Base-by-base conservation (phyloP, 345 rosid genomes). In the Tarenaya hassleriana region DNA sequence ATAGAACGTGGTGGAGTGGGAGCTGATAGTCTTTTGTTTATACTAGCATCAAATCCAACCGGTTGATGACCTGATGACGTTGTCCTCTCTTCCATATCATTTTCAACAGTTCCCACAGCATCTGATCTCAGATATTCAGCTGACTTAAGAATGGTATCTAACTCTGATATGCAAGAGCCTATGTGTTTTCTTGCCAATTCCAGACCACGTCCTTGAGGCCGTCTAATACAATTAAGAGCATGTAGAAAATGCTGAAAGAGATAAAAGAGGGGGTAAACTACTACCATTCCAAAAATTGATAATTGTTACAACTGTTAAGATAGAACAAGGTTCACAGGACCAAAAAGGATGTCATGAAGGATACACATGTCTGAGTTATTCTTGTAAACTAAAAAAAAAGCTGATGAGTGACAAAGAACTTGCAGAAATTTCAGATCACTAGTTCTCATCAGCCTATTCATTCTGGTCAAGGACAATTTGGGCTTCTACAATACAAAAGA, bases 1-100 rank as follows among this genome's bases (percentile, higher is more conserved):
- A 83, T 94, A 45, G 97, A 80, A 41, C 99, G 95, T 7, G 97
- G 99, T 9, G 95, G 97, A 50, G 95, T 80, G 35, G 95, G 95
- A 43, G 99, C 97, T 50, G 97, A 83, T 61, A 77, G 67, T 75
- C 95, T 73, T 66, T 77, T 77, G 65, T 94, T 86, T 64, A 94
- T 59, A 56, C 70, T 77, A 75, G 97, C 74, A 75, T 94, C 99
- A 68, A 94, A 94, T 50, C 99, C 99, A 71, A 88, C 54, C 8
- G 97, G 85, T 38, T 66, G 55, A 64, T 69, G 52, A 27, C 97
- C 94, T 41, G 97, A 85, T 58, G 95, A 94, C 41, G 99, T 94
- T 69, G 97, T 94, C 62, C 60, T 73, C 40, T 76, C 82, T 63
- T 83, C 86, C 38, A 66, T 50, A 48, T 66, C 68, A 50, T 58